Conservation (phyloP, 805 yeast genomes). For the Nakazawaea sp. region DNA sequence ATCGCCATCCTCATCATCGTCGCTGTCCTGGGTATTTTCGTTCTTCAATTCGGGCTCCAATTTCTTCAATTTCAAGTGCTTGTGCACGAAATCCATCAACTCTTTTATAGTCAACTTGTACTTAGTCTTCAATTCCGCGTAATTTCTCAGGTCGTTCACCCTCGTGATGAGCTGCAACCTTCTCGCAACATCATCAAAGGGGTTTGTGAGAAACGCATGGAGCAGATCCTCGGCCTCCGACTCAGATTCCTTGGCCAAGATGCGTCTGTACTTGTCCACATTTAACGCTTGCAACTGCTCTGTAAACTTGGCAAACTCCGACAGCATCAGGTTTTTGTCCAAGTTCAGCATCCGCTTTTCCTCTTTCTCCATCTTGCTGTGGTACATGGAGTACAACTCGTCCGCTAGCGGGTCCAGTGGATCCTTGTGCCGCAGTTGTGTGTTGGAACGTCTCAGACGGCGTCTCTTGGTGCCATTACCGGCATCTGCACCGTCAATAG, state of each 20-base stretch:
- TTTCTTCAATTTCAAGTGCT: slow-evolving; percentile 31
- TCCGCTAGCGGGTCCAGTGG: slow-evolving; percentile 41
- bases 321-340: slow-evolving; percentile 45
- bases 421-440: neutral
- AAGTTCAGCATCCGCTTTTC: slow-evolving; percentile 53
- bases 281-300: slow-evolving; percentile 34
- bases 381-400: slow-evolving; percentile 35
- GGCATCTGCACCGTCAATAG: neutral
- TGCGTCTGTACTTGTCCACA: slow-evolving; percentile 10
- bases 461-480: neutral
- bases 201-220: slow-evolving; percentile 8
- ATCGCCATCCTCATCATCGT: slow-evolving; percentile 22
- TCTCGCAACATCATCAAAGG: slow-evolving; percentile 33
- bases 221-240: neutral
- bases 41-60: slow-evolving; percentile 23
- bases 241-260: slow-evolving; percentile 20
- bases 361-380: slow-evolving; percentile 54
- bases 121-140: slow-evolving; percentile 44
- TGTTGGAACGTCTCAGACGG: neutral
- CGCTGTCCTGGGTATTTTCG: slow-evolving; percentile 12
- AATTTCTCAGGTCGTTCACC: slow-evolving; percentile 40
- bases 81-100: slow-evolving; percentile 28
- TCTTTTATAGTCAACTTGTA: slow-evolving; percentile 45
- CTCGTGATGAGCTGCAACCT: slow-evolving; percentile 40
- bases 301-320: slow-evolving; percentile 50